Base-by-base conservation (phyloP, 345 rosid species). In the Kandelia obovata region DNA sequence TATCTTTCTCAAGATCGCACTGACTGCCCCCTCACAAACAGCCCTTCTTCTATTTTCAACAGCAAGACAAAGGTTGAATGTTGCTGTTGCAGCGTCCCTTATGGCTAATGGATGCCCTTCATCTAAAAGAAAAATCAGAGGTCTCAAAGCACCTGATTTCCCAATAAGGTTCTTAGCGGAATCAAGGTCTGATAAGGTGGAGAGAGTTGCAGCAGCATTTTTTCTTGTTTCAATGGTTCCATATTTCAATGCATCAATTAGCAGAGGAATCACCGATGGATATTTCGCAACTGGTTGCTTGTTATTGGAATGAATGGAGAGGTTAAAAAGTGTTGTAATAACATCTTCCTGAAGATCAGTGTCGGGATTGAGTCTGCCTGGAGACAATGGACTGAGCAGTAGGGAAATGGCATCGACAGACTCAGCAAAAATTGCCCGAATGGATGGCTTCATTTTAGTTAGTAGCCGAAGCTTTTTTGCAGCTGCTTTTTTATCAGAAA, bases 121-220 rank as follows among this genome's bases (percentile, higher is more conserved):
- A 43, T 69, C 70, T 34, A 89, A 34, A 20, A 85, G 83, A 21
- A 69, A 75, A 51, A 87, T 60, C 70, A 89, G 78, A 26, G 86
- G 87, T 68, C 32, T 68, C 25, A 89, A 43, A 21, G 87, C 83
- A 73, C 83, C 96, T 0, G 78, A 74, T 70, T 79, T 70, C 58
- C 86, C 96, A n/a, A 83, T 85, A 37, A 68, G 27, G 32, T 34
- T 37, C 77, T 70, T 80, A 73, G 67, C 73, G 5, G 78, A 71
- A 65, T 82, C 82, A 6, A 73, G 65, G 37, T 73, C 73, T 31
- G 83, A 81, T 30, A 89, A 76, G 34, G 85, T 60, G 31, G 71
- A 72, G 6, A 87, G 78, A 62, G 92, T 78, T 6, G 85, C 85
- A 7, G 92, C 89, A 43, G 88, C 81, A 77, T 83, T 83, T 43